Evolutionary conservation across 2,329 filamentous ascomycete species (phyloP).

Genomic region (Pleurostoma richardsiae): DNA sequence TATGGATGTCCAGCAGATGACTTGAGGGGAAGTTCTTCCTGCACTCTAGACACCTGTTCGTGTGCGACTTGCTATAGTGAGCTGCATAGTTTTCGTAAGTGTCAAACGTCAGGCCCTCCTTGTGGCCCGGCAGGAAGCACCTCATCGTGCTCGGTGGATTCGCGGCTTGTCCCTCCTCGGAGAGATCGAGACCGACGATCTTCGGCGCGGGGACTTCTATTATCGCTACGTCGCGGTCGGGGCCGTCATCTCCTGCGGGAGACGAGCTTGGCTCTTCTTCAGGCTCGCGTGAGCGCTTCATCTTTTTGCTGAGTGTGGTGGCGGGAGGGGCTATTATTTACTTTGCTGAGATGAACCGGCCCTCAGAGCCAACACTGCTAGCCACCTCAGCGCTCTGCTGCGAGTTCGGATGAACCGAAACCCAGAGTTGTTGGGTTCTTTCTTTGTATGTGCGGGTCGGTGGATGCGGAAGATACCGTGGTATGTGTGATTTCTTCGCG

Average conservation of each 20-base stretch:
- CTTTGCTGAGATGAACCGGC: too few relatives aligned
- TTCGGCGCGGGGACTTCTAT: constrained; percentile 36
- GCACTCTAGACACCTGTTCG: constrained; percentile 82
- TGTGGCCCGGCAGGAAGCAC: constrained; percentile 79
- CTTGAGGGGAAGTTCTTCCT: constrained; percentile 81
- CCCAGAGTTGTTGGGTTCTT: too few relatives aligned
- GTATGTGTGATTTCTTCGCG: too few relatives aligned
- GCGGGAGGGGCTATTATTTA: neutral
- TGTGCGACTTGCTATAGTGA: constrained; percentile 78
- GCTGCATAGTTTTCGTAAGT: constrained; percentile 79
- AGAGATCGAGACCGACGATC: constrained; percentile 53
- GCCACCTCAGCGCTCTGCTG: too few relatives aligned
- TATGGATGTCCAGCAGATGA: constrained; percentile 76
- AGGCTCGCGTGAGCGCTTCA: constrained; percentile 61
- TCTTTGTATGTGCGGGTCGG: too few relatives aligned
- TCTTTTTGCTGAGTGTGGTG: constrained; percentile 22
- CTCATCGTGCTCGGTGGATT: constrained; percentile 53
- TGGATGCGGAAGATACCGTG: too few relatives aligned
- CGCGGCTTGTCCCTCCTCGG: constrained; percentile 23
- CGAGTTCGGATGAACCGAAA: too few relatives aligned
- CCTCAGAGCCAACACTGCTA: too few relatives aligned
- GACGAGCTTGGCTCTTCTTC: constrained; percentile 33
- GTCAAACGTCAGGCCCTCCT: constrained; percentile 62
- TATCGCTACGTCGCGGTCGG: constrained; percentile 14
- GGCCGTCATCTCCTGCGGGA: constrained; percentile 2